Base-by-base conservation (phyloP, 2,329 filamentous ascomycete genomes). In the Cercospora sesami region DNA sequence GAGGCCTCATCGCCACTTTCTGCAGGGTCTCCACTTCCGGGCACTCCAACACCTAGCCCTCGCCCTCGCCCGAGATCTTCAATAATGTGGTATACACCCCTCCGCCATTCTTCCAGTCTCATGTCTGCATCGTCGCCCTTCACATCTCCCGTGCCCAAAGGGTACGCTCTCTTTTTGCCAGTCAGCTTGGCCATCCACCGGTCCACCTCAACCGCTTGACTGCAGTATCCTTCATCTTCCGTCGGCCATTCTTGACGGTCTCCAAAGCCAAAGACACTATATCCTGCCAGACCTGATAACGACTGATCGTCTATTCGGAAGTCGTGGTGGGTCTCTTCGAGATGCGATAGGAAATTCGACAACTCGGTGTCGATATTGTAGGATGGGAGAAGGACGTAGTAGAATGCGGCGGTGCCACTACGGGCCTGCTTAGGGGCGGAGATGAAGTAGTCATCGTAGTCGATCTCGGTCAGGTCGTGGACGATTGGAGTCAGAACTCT, bases 111-210 rank as follows among this genome's bases (percentile, higher is more conserved):
- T 36, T 85, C 80, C 64, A 98, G 79, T 28, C 91, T 84, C 60
- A 86, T 80, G 21, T 84, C 81, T 21, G 89, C 87, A 77, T 95
- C 91, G 36, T 70, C 69, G 21, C 69, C 72, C 80, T 93, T 96
- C 66, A 91, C 87, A 79, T 98, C 93, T 2, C 91, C 93, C 85
- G 94, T 90, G 4, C 95, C 95, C 6, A 98, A 83, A 0, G 94
- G 94, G 75, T 91, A 98, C 0, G 93, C 94, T 76, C 94, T 86
- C 81, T 94, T 97, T 69, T 90, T 87, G 1, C 87, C 90, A 0
- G 94, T 97, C 75, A 99, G 81, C 77, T 93, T 96, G n/a, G 94
- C 93, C 91, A 99, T 92, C 94, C 95, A 98, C 78, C 89, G 93
- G 78, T 99, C 94, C 3, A 96, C 84, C 73, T 97, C 90, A 75